A percentile compares a stretch with the other conserved stretches of the same genome.
These are phyloP conservation scores for Austroboletus novae-zelandiae DNA, from an alignment of 1,284 basidiomycete species.

Conservation along the genomic window DNA sequence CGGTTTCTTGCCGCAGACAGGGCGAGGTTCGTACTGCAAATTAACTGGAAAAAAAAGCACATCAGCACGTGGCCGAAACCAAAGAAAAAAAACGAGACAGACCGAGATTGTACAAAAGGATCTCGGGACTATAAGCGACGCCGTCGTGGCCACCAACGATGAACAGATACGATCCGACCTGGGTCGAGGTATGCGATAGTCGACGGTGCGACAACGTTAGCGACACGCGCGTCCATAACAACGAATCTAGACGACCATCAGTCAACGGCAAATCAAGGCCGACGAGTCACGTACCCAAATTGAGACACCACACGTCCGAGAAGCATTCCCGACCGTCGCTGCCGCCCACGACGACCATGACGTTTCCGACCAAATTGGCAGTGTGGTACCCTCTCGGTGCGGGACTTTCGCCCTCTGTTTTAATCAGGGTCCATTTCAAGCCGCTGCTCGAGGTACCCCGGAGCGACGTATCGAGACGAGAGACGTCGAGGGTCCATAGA, in stretches of 20 bases:
- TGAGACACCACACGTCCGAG: constrained; percentile 84
- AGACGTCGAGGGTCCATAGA: constrained; percentile 82
- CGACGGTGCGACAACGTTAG: constrained; percentile 60
- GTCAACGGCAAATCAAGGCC: background rate
- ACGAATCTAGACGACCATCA: constrained; percentile 49
- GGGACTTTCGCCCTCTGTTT: constrained; percentile 52
- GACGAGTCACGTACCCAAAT: constrained; percentile 57
- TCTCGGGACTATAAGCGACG: constrained; percentile 71
- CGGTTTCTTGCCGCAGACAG: constrained; percentile 67
- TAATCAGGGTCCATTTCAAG: constrained; percentile 65
- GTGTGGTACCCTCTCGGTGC: constrained; percentile 87
- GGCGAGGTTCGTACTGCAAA: constrained; percentile 61
- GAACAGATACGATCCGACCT: constrained; percentile 92
- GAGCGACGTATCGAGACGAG: constrained; percentile 27
- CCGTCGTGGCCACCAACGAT: constrained; percentile 89
- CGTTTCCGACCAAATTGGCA: constrained; percentile 80
- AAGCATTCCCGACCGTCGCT: constrained; percentile 80
- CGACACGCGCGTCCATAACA: constrained; percentile 68
- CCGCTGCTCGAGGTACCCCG: constrained; percentile 30
- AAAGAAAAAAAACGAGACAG: constrained; percentile 17
- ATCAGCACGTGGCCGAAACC: background rate
- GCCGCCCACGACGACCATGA: constrained; percentile 82
- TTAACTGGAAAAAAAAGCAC: constrained; percentile 46
- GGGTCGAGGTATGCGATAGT: constrained; percentile 84
- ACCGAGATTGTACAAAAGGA: constrained; percentile 88